Conservation (phyloP, 2,329 filamentous ascomycete species). For the Thyridium curvatum region DNA sequence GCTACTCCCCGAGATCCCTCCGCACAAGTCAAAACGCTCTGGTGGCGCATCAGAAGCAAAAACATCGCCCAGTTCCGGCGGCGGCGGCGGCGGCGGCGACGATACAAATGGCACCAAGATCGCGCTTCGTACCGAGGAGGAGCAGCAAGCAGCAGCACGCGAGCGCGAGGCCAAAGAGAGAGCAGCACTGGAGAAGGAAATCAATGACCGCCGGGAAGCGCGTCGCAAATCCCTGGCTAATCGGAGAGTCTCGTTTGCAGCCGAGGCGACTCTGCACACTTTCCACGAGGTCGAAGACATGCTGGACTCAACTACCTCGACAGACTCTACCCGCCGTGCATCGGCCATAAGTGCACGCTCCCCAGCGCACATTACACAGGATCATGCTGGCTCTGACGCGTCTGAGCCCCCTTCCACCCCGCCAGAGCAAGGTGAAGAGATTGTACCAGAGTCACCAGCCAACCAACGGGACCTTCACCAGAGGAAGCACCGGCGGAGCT, state of each 20-base stretch:
- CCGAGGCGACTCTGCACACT: conserved; percentile 93
- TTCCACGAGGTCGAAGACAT: conserved; percentile 90
- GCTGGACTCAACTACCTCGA: conserved; percentile 79
- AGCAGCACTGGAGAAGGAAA: conserved; percentile 51
- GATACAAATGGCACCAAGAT: conserved; percentile 47
- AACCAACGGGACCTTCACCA: conserved; percentile 60
- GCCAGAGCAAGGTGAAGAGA: conserved; percentile 53
- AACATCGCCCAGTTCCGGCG: conserved; percentile 18
- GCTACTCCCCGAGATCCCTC: conserved; percentile 58
- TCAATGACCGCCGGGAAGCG: conserved; percentile 72
- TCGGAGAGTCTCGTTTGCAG: conserved; percentile 91
- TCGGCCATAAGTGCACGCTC: conserved; percentile 48
- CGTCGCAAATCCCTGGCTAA: conserved; percentile 90
- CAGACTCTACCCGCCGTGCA: conserved; percentile 67
- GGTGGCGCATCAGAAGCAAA: not conserved
- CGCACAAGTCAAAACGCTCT: conserved; percentile 53
- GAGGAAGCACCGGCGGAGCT: conserved; percentile 56
- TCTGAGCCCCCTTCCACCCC: conserved; percentile 56
- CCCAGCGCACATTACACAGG: conserved; percentile 15
- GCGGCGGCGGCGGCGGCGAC: conserved; percentile 31
- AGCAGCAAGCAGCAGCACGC: conserved; percentile 62
- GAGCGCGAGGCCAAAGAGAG: conserved; percentile 64
- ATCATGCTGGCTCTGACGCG: conserved; percentile 33
- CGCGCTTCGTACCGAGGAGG: conserved; percentile 61
- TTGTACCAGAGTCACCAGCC: conserved; percentile 53